Evolutionary conservation across 1,284 basidiomycete genomes (phyloP), one percentile per base, ranked within the genome.

Genomic region (Gomphus bonarii): DNA sequence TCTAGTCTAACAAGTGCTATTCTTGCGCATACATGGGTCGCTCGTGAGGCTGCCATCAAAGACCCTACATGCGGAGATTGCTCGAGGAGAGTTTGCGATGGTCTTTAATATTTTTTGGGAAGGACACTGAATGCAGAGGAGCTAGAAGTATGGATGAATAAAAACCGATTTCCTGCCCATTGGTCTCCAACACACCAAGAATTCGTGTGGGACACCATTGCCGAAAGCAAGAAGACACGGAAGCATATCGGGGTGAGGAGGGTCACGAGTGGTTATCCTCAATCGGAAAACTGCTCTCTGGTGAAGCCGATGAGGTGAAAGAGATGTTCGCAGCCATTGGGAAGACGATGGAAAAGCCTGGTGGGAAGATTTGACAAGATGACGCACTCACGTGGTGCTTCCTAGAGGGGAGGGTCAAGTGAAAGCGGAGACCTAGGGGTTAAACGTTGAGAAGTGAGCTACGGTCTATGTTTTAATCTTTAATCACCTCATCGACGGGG

Each of bases 41-140:
- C 77, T 50, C 66, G 79, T 20, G 77, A 81, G 60, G 71, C 65
- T 20, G 66, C 72, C 35, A 73, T 67, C 4, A 63, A 53, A 2
- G 53, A 51, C 57, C 1, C 18, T 79, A 12, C 80, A 82, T 61
- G 68, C 73, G 2, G 75, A 78, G 63, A 77, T 86, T 57, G 79
- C 84, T 5, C 73, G 80, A 8, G 84, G 84, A 18, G 84, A 86
- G 67, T 75, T 82, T 67, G 81, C 75, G 0, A 75, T 86, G 49
- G 78, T 81, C 11, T 66, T 84, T 25, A 74, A 78, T 55, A 64
- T 68, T 16, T 66, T 75, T 22, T 68, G 68, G 7, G 60, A 57
- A 16, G 57, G 18, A 25, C 48, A 12, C 25, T 63, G 55, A 42
- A 65, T 22, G 63, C 66, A 60, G 44, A 63, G 46, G 65, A 57